Percentiles rank a stretch among this genome's conserved stretches.
Conservation (phyloP, 352 stramenopile species). For the Pythium guiyangense region DNA sequence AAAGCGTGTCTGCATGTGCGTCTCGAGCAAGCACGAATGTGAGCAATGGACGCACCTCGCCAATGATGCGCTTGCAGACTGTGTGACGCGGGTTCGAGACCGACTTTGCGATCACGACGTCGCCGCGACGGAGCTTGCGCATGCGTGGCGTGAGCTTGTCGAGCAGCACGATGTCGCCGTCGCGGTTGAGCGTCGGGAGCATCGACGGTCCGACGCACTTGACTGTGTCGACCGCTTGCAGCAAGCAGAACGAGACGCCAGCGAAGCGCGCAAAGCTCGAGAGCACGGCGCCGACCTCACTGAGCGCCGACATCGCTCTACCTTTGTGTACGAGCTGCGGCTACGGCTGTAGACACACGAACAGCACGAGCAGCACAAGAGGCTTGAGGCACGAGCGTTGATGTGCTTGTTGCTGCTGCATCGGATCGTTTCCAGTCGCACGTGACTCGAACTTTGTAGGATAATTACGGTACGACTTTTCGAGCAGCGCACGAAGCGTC, state of each 20-base stretch:
- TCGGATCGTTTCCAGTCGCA: no score
- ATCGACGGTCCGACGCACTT: slow-evolving; percentile 89
- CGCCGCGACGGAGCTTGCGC: slow-evolving; percentile 57
- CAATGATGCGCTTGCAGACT: slow-evolving; percentile 89
- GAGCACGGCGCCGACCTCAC: slow-evolving; percentile 42
- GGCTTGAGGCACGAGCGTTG: neutral
- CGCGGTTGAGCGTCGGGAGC: slow-evolving; percentile 86
- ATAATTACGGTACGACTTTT: no score
- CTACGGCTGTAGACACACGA: no score
- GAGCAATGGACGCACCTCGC: slow-evolving; percentile 25
- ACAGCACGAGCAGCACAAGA: no score
- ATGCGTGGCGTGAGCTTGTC: slow-evolving; percentile 82
- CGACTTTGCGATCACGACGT: slow-evolving; percentile 88
- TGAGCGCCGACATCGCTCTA: slow-evolving; percentile 17
- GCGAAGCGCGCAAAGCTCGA: slow-evolving; percentile 77
- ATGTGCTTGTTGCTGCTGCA: neutral
- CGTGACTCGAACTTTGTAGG: neutral
- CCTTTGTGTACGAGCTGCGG: no score
- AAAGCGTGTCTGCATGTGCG: no score
- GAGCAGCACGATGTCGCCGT: slow-evolving; percentile 88
- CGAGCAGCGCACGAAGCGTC: no score
- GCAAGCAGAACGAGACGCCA: slow-evolving; percentile 61
- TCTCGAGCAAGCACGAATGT: neutral
- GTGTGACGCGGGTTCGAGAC: slow-evolving; percentile 81
- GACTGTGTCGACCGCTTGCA: slow-evolving; percentile 72